Evolutionary conservation across 2,329 filamentous ascomycete species (phyloP), one percentile per base, ranked within the genome.

Genomic region (Verticillium tricorpus): DNA sequence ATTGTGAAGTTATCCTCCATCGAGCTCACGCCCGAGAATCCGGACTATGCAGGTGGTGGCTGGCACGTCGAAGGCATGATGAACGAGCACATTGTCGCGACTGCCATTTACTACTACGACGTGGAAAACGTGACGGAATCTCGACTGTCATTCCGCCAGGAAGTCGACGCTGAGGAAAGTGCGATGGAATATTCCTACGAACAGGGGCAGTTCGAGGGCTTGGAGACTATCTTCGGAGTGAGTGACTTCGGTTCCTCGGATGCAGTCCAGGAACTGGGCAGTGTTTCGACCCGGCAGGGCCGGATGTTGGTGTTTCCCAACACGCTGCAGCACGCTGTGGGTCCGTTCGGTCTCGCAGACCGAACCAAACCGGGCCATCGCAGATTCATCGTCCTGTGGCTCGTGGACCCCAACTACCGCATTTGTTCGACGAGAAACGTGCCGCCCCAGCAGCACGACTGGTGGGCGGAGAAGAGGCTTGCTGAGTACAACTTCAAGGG

Each of bases 51-150:
- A 0, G 82, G 82, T 17, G 84, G 84, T 0, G 74, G 72, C 1
- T 87, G 84, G 80, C 84, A 86, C 65, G 68, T 84, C 2, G 84
- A 86, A 64, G 83, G 84, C 19, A 74, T 76, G 64, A 65, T 79
- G 8, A 89, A 90, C 66, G 87, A 90, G 70, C 83, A 82, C 64
- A 88, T 91, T 40, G 82, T 80, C 65, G 85, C 85, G 0, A 86
- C 85, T 0, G 83, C 86, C 0, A 74, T 90, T 19, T 87, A 86
- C 71, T 87, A 87, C 70, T 85, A 85, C 66, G 83, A 87, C 63
- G 74, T 70, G 56, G 79, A 86, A 0, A 91, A 91, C 69, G 81
- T 89, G 58, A 82, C 81, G 0, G 76, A 82, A 1, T 79, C 77
- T 56, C 68, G 67, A 5, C 76, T 89, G 5, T 72, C 74, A 3